Conservation (phyloP, 2,329 filamentous ascomycete genomes). For the Colletotrichum coccodes region DNA sequence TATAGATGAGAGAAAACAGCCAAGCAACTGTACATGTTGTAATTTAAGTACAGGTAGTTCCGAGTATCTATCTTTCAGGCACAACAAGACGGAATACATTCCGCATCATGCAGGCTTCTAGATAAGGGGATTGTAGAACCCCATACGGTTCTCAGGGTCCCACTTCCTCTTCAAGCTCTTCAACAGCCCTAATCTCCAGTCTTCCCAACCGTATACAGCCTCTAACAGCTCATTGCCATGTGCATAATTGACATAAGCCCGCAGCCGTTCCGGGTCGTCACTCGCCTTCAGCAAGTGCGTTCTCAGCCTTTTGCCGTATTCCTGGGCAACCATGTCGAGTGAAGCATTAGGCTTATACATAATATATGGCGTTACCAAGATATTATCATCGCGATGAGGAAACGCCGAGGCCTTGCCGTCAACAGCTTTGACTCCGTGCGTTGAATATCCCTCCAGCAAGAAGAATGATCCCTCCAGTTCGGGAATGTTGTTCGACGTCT, state of each 20-base stretch:
- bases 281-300: conserved; percentile 37
- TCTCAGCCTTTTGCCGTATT: conserved; percentile 38
- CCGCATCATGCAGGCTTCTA: neutral
- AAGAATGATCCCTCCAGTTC: conserved; percentile 36
- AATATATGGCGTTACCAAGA: conserved; percentile 42
- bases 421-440: conserved; percentile 44
- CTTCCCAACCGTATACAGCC: conserved; percentile 37
- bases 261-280: conserved; percentile 37
- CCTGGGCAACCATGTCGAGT: conserved; percentile 44
- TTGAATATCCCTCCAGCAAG: conserved; percentile 36
- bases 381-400: conserved; percentile 49
- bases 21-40: neutral
- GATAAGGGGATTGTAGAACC: conserved; percentile 38
- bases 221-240: conserved; percentile 42
- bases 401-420: conserved; percentile 44
- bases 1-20: neutral
- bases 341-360: conserved; percentile 39
- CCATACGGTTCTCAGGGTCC: conserved; percentile 40
- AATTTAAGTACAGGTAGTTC: too few species aligned
- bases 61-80: neutral
- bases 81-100: too few species aligned
- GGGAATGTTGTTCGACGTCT: conserved; percentile 46
- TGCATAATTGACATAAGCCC: conserved; percentile 45
- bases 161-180: conserved; percentile 38
- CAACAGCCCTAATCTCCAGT: conserved; percentile 39